Base-by-base conservation (phyloP, 1,139 yeast species). In the Zygoascus hellenicus region DNA sequence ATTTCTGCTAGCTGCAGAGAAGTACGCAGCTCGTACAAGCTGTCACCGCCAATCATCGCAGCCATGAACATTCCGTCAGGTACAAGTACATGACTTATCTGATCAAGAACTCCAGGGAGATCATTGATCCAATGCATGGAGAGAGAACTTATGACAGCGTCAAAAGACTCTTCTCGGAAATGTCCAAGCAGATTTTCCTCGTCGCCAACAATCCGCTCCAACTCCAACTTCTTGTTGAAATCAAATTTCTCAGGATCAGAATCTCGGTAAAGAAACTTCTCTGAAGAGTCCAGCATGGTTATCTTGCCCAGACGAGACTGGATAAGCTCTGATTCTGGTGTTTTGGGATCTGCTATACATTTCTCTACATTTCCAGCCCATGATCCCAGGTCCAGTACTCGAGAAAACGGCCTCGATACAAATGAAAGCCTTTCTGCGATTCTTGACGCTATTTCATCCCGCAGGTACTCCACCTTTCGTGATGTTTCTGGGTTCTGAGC, bases 111-210 rank as follows among this genome's bases (percentile, higher is more conserved):
- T 1, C 74, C 71, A 0, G 95, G 95, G 22, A 87, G 71, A 57
- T 87, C 92, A 59, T 87, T 87, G 48, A 86, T 80, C 96, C 96
- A 87, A 62, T 87, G 95, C 62, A 87, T 62, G 29, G 87, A 77
- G 58, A 86, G 66, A 59, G 84, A 85, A 1, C 92, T 82, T 3
- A 87, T 62, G 1, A 86, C 84, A 1, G 89, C 85, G 63, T 86
- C 94, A 58, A 73, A 84, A 34, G 75, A 68, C 50, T 77, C 54
- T 1, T 57, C 49, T 29, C 50, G 45, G 14, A 57, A 51, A 14
- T 31, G 38, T n/a, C 40, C 41, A 7, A 42, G 48, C 35, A 62
- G 43, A 22, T 49, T 42, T 62, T 87, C 95, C 59, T 86, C 95
- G 59, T 87, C 94, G 1, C 76, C 78, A 9, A 76, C 80, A 1